Percentiles rank a stretch among this genome's conserved stretches.
Conservation (phyloP, 345 rosid genomes). For the Salix purpurea region DNA sequence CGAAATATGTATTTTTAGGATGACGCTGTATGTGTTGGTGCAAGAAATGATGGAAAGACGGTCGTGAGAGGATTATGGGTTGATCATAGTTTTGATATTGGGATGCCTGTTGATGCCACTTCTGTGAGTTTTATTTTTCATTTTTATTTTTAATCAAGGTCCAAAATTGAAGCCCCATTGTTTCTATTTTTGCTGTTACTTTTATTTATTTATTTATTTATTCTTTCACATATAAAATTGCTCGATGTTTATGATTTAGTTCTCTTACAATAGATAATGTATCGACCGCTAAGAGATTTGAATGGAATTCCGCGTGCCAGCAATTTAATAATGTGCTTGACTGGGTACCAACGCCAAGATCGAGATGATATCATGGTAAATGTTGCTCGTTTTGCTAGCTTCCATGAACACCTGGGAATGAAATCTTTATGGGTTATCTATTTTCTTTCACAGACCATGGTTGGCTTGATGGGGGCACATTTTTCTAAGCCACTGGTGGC, state of each 20-base stretch:
- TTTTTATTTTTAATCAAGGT: neutral
- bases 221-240: neutral
- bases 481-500: conserved; percentile 92
- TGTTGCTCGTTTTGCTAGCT: conserved; percentile 1
- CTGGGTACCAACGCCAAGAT: conserved; percentile 89
- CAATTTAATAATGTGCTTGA: conserved; percentile 63
- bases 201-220: neutral
- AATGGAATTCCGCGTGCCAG: conserved; percentile 79
- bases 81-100: conserved; percentile 68
- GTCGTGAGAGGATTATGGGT: conserved; percentile 82
- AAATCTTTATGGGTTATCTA: conserved; percentile 1
- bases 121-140: conserved; percentile 47
- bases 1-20: conserved; percentile 40
- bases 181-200: neutral
- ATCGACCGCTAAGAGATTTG: conserved; percentile 67
- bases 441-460: conserved; percentile 64
- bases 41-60: conserved; percentile 66
- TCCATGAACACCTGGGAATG: neutral
- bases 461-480: conserved; percentile 80
- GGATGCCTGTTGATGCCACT: conserved; percentile 58
- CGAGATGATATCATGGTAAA: conserved; percentile 88
- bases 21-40: conserved; percentile 69
- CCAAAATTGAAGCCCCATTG: neutral
- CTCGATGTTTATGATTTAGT: neutral
- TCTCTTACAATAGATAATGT: conserved; percentile 55